Base-by-base conservation (phyloP, 192 early-diverging fungal genomes). In the Podila epicladia region DNA sequence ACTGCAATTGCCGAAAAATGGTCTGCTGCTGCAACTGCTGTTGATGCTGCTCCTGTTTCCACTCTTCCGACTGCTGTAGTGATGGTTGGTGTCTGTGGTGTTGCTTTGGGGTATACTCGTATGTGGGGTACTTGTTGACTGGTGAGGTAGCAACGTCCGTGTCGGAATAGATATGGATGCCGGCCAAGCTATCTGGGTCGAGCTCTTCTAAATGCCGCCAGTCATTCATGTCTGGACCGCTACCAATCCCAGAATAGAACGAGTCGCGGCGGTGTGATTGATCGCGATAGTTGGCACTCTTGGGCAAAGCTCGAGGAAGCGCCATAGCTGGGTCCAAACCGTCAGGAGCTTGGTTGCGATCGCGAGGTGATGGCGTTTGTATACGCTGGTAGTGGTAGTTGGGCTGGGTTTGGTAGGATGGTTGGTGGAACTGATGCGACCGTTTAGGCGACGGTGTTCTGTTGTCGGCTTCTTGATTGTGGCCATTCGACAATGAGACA, bases 241-340 rank as follows among this genome's bases (percentile, higher is more conserved):
- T 60, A 28, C 71, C 71, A 53, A 80, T 80, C 26, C 77, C 77
- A n/a, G 77, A 73, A 22, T 73, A 80, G 38, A 80, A 73, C 22
- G 77, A 80, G 32, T 80, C 77, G 31, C 76, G 76, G 35, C 57
- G 59, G 24, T 60, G 60, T 6, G 70, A 58, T 28, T 67, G 58
- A 29, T 72, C 65, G 1, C 33, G 66, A 61, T 69, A 65, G 24
- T 53, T 24, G 29, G 41, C 51, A 15, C 35, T 69, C 20, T 71
- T 72, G 55, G 77, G 77, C 26, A 80, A 35, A 6, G 71, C 77
- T n/a, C 77, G 26, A 31, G 77, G 77, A 9, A 80, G 37, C n/a
- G 77, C 77, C 62, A 80, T 72, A 45, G 33, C 32, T 51, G 77
- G 77, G n/a, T 80, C 77, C 15, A 80, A 58, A 12, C 77, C 77